Evolutionary conservation across 805 yeast genomes (phyloP), one percentile per base, ranked within the genome.

Genomic region (Candida ficus): DNA sequence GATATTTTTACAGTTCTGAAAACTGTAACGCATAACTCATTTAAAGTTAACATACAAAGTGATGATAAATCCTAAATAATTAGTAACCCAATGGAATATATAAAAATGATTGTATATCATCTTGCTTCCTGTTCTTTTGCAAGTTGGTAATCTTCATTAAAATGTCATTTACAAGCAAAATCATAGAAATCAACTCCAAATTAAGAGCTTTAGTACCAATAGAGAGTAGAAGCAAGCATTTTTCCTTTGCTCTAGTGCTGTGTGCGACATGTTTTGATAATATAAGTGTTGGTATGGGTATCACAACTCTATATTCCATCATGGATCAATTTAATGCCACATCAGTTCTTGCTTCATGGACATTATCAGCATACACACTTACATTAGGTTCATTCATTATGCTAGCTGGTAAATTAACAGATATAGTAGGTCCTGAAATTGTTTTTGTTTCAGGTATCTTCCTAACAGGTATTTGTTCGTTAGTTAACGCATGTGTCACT

Each of bases 301-400:
- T 43, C 23, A 39, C 41, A 3, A 14, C 43, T 5, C 27, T 21
- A 19, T 33, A 35, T 19, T 39, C 43, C 20, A 21, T 35, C 2
- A 19, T 25, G 25, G 35, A 36, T 11, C 12, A 25, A 5, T 43
- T 43, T 29, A n/a, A 36, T 16, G 29, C 38, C 11, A 11, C 20
- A 11, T 30, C 41, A 10, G 29, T 38, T 19, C 39, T 29, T 1
- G 75, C 10, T 2, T 46, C 59, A 6, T 71, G 76, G 76, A 64
- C 64, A 0, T 42, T 71, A 5, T 62, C 74, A 2, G 65, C 68
- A 0, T 71, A 70, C 51, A 65, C 73, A 1, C 47, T 71, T 13
- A 68, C 75, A 0, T 49, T 70, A 19, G 73, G 73, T 8, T 58
- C 73, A 1, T 70, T 70, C 45, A 70, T 70, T 27, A 60, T 70